Conservation (phyloP, 176 grass and related monocot genomes). For the Eremochloa ophiuroides region DNA sequence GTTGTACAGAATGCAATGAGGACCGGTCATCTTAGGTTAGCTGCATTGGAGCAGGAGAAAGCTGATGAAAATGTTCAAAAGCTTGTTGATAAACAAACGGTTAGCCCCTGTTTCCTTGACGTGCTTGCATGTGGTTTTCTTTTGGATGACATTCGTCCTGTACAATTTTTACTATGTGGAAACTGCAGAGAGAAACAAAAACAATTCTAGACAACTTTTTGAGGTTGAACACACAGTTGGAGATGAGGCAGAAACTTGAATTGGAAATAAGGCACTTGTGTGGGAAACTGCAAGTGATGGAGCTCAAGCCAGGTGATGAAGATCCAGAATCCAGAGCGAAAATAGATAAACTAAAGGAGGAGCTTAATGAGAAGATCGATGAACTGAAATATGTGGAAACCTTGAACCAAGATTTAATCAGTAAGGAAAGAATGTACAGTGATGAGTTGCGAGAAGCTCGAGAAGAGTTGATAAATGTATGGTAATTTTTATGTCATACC, state of each 20-base stretch:
- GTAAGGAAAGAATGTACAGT: constrained; percentile 41
- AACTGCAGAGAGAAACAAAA: constrained; percentile 63
- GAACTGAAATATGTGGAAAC: constrained; percentile 53
- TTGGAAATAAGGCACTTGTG: constrained; percentile 64
- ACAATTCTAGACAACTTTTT: constrained; percentile 38
- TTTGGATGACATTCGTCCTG: not conserved
- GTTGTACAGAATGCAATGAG: constrained; percentile 38
- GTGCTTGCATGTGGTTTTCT: constrained; percentile 5
- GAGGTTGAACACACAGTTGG: constrained; percentile 36
- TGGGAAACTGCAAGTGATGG: constrained; percentile 54
- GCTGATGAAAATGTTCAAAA: constrained; percentile 54
- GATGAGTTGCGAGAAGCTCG: constrained; percentile 71
- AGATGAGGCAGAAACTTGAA: constrained; percentile 56
- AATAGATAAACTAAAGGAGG: constrained; percentile 42
- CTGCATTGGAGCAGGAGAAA: constrained; percentile 54
- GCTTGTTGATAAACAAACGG: constrained; percentile 56
- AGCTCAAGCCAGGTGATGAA: constrained; percentile 49
- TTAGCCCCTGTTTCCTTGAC: constrained; percentile 11
- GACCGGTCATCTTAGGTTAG: constrained; percentile 48
- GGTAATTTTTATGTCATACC: not conserved
- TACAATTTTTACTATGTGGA: not conserved
- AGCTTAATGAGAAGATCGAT: constrained; percentile 53
- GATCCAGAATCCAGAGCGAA: constrained; percentile 29
- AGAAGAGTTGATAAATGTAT: constrained; percentile 52
- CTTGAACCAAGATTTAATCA: constrained; percentile 43